Evolutionary conservation across 306 rosid genomes (phyloP), one percentile per base, ranked within the genome.

Genomic region (Quercus engelmannii): DNA sequence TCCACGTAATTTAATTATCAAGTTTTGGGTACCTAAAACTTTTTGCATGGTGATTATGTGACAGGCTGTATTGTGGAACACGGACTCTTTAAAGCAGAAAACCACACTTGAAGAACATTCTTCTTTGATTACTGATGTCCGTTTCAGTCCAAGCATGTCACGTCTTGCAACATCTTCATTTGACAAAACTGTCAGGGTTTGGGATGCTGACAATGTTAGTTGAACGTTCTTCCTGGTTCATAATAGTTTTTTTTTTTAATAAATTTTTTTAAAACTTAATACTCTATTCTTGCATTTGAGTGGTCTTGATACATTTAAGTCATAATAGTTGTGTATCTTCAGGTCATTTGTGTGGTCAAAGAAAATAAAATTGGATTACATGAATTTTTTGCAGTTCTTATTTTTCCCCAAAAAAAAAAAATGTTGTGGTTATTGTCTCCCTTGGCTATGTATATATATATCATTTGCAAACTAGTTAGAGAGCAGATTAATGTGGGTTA

Each of bases 141-240:
- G 98, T 59, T 96, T 96, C 81, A 93, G 99, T 82, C 94, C 97
- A 15, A 96, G 89, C 91, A 85, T 87, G 90, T 83, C 93, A 2
- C 99, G 96, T 18, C 90, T 93, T 59, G 99, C 99, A 72, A 96
- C 99, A 46, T 93, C 98, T 75, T 96, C 99, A 38, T 96, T 93
- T 35, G 99, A 96, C 86, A 91, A 89, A 90, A 91, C 98, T 73
- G 98, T 96, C 83, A 75, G 98, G 88, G 98, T 96, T 83, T 96
- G 99, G 99, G 99, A 93, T 81, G 96, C 90, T 63, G 99, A 96
- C 54, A 96, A 88, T 88, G 99, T 93, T 63, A 96, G 96, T 93
- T 31, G 25, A 86, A 13, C 75, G 33, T 6, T 62, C 78, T 49
- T 35, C 68, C 11, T 69, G 38, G 73, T 65, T 80, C 41, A 57